phyloP scores from a whole-genome alignment of 805 yeast genomes.

The Candida sonorensis region DNA sequence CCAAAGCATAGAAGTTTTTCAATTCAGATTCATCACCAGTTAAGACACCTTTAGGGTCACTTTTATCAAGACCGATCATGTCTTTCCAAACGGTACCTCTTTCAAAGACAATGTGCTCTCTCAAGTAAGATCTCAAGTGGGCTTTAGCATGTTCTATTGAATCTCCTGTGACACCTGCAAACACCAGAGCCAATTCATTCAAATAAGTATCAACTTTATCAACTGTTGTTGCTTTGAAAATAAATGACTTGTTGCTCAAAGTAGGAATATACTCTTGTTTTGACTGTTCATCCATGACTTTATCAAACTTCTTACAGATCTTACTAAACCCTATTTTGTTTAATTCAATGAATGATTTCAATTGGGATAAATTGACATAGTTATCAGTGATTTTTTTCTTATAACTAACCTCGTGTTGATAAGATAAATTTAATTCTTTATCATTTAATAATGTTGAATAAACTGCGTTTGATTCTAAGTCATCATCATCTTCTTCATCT shows the following conservation, averaged over 20 bases:
- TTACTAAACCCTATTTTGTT: slow-evolving; percentile 48
- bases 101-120: slow-evolving; percentile 52
- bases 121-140: slow-evolving; percentile 43
- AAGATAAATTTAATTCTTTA: slow-evolving; percentile 40
- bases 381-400: slow-evolving; percentile 39
- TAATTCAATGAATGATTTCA: slow-evolving; percentile 44
- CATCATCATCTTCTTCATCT: slow-evolving; percentile 32
- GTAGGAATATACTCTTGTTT: slow-evolving; percentile 34
- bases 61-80: slow-evolving; percentile 40
- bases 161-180: slow-evolving; percentile 21
- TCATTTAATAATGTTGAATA: slow-evolving; percentile 46
- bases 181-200: slow-evolving; percentile 24
- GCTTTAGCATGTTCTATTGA: slow-evolving; percentile 12
- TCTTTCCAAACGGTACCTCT: slow-evolving; percentile 52
- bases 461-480: slow-evolving; percentile 25
- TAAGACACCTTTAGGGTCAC: slow-evolving; percentile 24
- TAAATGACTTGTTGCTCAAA: slow-evolving; percentile 24
- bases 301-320: slow-evolving; percentile 48
- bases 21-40: slow-evolving; percentile 28
- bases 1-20: slow-evolving; percentile 27
- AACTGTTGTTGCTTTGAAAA: slow-evolving; percentile 28
- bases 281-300: slow-evolving; percentile 37
- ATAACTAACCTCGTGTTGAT: slow-evolving; percentile 42
- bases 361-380: slow-evolving; percentile 39
- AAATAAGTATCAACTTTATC: slow-evolving; percentile 23